Evolutionary conservation across 1,139 yeast species (phyloP).

Genomic region (Chernovozyma sophiae-reginae): DNA sequence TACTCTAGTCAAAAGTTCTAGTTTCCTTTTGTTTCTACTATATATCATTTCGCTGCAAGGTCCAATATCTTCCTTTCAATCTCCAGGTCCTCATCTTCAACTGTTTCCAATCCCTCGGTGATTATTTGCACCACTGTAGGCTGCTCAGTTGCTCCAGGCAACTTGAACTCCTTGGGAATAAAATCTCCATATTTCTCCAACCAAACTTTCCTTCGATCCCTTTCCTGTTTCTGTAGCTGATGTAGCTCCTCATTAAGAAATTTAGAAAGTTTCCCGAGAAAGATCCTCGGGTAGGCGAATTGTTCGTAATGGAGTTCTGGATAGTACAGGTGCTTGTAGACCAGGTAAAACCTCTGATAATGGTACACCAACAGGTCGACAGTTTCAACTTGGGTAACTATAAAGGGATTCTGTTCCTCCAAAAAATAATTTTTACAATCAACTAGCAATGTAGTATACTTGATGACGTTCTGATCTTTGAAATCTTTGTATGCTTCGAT

Average conservation of each 20-base stretch:
- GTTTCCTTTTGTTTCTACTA: no score
- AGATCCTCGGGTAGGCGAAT: slow-evolving; percentile 37
- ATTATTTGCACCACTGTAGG: slow-evolving; percentile 40
- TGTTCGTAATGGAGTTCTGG: slow-evolving; percentile 39
- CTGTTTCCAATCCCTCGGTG: slow-evolving; percentile 40
- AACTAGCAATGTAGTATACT: slow-evolving; percentile 2
- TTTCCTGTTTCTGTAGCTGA: slow-evolving; percentile 32
- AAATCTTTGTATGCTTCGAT: slow-evolving; percentile 17
- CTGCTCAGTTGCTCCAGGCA: slow-evolving; percentile 38
- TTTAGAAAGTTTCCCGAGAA: slow-evolving; percentile 26
- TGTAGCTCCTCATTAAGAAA: slow-evolving; percentile 34
- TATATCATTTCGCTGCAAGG: slow-evolving; percentile 2
- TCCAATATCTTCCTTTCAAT: slow-evolving; percentile 7
- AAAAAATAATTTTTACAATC: neutral
- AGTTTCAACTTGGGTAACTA: slow-evolving; percentile 5
- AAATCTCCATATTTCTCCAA: slow-evolving; percentile 37
- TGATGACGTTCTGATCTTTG: slow-evolving; percentile 5
- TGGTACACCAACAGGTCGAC: slow-evolving; percentile 32
- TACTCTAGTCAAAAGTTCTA: no score
- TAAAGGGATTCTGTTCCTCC: slow-evolving; percentile 3
- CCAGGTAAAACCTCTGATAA: slow-evolving; percentile 31
- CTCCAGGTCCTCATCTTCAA: slow-evolving; percentile 18
- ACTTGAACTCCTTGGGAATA: slow-evolving; percentile 37
- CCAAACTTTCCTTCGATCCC: slow-evolving; percentile 35
- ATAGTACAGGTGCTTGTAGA: slow-evolving; percentile 36